Conservation (phyloP, 2,329 filamentous ascomycete genomes). For the Cladosporium colombiae region DNA sequence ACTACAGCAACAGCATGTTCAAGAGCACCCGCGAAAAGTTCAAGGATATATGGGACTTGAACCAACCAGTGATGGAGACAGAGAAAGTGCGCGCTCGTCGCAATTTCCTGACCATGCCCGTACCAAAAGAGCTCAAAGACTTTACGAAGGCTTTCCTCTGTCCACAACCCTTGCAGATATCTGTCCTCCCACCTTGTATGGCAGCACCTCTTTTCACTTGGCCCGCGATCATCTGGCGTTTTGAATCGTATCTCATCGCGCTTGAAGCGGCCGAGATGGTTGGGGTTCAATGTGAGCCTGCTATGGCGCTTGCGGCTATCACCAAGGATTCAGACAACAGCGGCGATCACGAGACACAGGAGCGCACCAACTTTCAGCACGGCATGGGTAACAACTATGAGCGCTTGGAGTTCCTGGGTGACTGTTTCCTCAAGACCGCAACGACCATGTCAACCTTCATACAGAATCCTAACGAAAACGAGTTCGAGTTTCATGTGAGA, state of each 20-base stretch:
- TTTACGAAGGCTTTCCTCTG: constrained; percentile 64
- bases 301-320: constrained; percentile 79
- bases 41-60: constrained; percentile 56
- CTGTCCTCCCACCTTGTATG: constrained; percentile 67
- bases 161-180: constrained; percentile 74
- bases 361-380: constrained; percentile 71
- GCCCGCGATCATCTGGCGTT: constrained; percentile 78
- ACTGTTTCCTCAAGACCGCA: constrained; percentile 93
- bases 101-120: constrained; percentile 74
- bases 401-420: constrained; percentile 87
- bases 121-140: constrained; percentile 54
- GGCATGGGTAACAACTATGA: constrained; percentile 97
- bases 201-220: constrained; percentile 74
- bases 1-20: constrained; percentile 80
- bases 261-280: constrained; percentile 71
- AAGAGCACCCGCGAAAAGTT: constrained; percentile 55
- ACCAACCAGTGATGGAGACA: constrained; percentile 81
- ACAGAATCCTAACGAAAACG: constrained; percentile 72
- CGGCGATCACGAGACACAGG: constrained; percentile 64
- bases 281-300: constrained; percentile 63
- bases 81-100: constrained; percentile 74
- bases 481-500: constrained; percentile 85
- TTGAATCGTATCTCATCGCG: constrained; percentile 80
- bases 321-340: constrained; percentile 91
- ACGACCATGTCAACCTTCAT: constrained; percentile 87